phyloP scores from a whole-genome alignment of 768 basidiomycete species.

The Cyclocybe aegerita region DNA sequence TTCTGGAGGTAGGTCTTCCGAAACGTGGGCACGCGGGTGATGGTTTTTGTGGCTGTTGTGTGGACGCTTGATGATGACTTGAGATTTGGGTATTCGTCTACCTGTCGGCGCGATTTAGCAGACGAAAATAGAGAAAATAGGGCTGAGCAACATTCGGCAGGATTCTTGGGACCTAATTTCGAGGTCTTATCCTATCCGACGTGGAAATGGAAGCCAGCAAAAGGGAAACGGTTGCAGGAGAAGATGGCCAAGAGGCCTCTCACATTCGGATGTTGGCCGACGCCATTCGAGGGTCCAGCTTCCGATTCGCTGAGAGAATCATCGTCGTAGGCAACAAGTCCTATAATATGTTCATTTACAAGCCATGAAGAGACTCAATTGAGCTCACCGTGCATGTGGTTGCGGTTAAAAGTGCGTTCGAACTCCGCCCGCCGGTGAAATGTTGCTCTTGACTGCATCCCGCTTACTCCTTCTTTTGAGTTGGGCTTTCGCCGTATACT shows the following conservation, averaged over 20 bases:
- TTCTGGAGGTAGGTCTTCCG: constrained; percentile 39
- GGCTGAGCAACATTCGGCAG: constrained; percentile 41
- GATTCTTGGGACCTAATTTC: constrained; percentile 33
- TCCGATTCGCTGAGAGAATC: constrained; percentile 64
- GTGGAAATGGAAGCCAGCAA: constrained; percentile 58
- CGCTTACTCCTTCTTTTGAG: constrained; percentile 32
- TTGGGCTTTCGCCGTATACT: constrained; percentile 31
- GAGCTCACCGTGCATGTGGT: constrained; percentile 24
- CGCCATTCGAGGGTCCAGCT: constrained; percentile 33
- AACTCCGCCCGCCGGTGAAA: constrained; percentile 16
- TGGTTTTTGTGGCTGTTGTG: constrained; percentile 46
- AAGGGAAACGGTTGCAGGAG: constrained; percentile 56
- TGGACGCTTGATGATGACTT: constrained; percentile 60
- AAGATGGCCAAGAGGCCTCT: constrained; percentile 46
- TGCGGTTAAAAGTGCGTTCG: constrained; percentile 12
- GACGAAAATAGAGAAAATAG: constrained; percentile 9
- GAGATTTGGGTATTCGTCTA: constrained; percentile 47
- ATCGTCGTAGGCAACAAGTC: constrained; percentile 63
- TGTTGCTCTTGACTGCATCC: constrained; percentile 29
- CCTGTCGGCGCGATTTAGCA: constrained; percentile 21
- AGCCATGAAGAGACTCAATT: background rate
- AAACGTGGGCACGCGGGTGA: constrained; percentile 47
- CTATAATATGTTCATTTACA: constrained; percentile 26
- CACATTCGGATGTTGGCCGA: constrained; percentile 49
- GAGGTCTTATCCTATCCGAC: constrained; percentile 63